phyloP scores from a whole-genome alignment of 106 monocot species.

The Dioscorea dumetorum region DNA sequence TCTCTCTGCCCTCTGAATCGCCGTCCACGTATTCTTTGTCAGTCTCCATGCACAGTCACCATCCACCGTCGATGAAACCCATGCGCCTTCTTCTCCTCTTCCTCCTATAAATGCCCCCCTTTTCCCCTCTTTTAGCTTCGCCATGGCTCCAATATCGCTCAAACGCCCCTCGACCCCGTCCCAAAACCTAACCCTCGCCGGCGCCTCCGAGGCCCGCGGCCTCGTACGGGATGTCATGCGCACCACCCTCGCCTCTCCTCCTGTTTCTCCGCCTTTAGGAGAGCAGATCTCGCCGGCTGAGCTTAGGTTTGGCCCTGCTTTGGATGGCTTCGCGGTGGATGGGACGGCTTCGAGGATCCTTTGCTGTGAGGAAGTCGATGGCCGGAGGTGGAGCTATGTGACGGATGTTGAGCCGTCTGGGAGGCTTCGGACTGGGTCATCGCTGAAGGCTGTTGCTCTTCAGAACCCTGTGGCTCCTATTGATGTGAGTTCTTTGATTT shows the following conservation, averaged over 20 bases:
- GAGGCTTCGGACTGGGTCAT: not conserved
- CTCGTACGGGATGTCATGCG: conserved; percentile 28
- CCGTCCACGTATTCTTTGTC: not conserved
- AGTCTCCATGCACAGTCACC: not conserved
- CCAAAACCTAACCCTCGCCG: not conserved
- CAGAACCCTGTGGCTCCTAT: conserved; percentile 31
- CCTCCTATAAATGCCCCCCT: not conserved
- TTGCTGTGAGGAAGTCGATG: conserved; percentile 41
- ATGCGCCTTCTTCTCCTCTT: too few species aligned
- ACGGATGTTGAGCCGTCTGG: conserved; percentile 14
- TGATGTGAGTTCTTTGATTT: conserved; percentile 22
- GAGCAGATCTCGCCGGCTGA: conserved; percentile 15
- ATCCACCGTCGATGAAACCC: too few species aligned
- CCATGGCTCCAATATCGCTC: not conserved
- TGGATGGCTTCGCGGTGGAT: conserved; percentile 1
- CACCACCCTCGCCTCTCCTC: conserved; percentile 13
- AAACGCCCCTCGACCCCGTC: not conserved
- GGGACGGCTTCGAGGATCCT: conserved; percentile 13
- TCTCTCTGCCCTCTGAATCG: too few species aligned
- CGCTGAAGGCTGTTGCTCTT: conserved; percentile 26
- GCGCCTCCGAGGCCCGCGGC: conserved; percentile 20
- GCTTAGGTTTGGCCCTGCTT: conserved; percentile 8
- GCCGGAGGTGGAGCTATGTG: conserved; percentile 45
- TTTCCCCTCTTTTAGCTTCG: not conserved
- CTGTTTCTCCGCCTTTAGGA: not conserved